Evolutionary conservation across 2,329 filamentous ascomycete species (phyloP).

Genomic region (Xylariaceae sp.): DNA sequence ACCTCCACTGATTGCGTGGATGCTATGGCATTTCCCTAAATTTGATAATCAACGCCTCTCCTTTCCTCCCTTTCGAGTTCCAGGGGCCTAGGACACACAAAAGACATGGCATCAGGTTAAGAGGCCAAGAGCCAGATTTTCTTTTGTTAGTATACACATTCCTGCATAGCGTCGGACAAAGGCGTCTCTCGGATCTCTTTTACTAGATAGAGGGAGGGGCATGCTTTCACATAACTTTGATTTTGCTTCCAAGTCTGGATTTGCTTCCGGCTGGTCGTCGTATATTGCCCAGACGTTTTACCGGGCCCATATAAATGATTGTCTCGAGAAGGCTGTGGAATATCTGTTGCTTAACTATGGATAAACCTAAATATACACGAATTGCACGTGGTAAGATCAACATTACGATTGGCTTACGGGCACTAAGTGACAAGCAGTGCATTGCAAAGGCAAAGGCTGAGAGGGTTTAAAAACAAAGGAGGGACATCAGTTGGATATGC

Average conservation of each 20-base stretch:
- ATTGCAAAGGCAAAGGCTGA: too few species aligned
- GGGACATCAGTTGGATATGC: too few species aligned
- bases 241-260: slow-evolving; percentile 13
- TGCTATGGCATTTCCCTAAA: not conserved
- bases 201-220: slow-evolving; percentile 22
- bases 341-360: too few species aligned
- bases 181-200: slow-evolving; percentile 37
- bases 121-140: not conserved
- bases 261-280: slow-evolving; percentile 3
- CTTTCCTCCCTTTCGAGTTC: not conserved
- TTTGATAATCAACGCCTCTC: not conserved
- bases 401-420: too few species aligned
- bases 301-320: too few species aligned
- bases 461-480: too few species aligned
- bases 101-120: not conserved
- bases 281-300: not conserved
- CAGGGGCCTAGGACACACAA: not conserved
- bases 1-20: not conserved
- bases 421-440: too few species aligned
- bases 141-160: slow-evolving; percentile 27
- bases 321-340: too few species aligned
- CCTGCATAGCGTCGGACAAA: slow-evolving; percentile 43
- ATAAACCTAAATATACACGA: too few species aligned
- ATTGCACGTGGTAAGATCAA: too few species aligned
- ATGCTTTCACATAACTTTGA: slow-evolving; percentile 12